phyloP scores from a whole-genome alignment of 2,329 filamentous ascomycete genomes.

The Fusarium chaquense region DNA sequence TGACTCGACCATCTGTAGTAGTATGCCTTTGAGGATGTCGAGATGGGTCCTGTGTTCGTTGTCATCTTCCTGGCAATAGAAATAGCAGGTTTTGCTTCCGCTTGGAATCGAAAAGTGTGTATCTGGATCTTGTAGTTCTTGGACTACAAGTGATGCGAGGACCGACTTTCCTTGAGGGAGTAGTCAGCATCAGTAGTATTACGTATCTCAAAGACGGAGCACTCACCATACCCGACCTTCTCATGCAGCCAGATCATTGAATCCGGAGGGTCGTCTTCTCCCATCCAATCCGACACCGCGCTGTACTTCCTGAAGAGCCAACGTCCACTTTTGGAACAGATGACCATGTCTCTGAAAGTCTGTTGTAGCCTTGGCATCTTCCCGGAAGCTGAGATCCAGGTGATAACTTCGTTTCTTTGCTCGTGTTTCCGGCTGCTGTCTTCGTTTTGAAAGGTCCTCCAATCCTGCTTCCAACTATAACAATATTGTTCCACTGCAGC shows the following conservation, averaged over 20 bases:
- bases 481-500: neutral
- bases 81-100: neutral
- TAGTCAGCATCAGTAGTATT: neutral
- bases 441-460: neutral
- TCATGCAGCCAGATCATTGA: slow-evolving; percentile 11
- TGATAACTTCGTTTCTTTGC: neutral
- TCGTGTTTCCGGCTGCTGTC: neutral
- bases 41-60: neutral
- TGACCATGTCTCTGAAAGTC: neutral
- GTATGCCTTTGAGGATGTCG: neutral
- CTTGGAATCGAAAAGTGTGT: accelerated
- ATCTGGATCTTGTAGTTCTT: slow-evolving; percentile 1
- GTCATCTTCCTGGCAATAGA: slow-evolving; percentile 14
- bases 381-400: neutral
- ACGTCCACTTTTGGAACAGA: neutral
- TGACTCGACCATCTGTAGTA: slow-evolving; percentile 3
- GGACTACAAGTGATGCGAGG: neutral
- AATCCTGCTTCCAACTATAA: neutral
- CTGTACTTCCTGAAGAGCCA: slow-evolving; percentile 13
- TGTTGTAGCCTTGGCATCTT: neutral
- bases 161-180: neutral
- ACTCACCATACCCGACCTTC: neutral
- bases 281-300: slow-evolving; percentile 9
- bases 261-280: slow-evolving; percentile 1
- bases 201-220: accelerated